Base-by-base conservation (phyloP, 768 basidiomycete species). In the Leccinum ochraceum region DNA sequence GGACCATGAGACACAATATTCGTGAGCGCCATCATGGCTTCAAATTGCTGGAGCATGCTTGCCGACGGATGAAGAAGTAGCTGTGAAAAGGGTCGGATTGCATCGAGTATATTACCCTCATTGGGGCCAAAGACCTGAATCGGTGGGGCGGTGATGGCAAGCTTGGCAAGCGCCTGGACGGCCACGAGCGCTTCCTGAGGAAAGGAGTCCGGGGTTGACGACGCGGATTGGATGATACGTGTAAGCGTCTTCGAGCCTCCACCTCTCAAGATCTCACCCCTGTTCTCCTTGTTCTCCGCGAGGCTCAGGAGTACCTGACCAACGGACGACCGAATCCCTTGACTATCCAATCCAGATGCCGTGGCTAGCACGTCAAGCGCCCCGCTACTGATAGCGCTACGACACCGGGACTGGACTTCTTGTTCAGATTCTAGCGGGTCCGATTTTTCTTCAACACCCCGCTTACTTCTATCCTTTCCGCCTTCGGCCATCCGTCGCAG, bases 11-110 rank as follows among this genome's bases (percentile, higher is more conserved):
- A 95, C 0, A 96, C 88, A 48, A 98, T 77, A 71, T 99, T 99
- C 8, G 97, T 99, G 56, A 99, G 80, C 1, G 94, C 95, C 96
- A 98, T 98, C 66, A 95, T 79, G 4, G 87, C 86, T 74, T 99
- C 97, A 68, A 99, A 99, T 44, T 83, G 83, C 69, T 97, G 94
- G 6, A 98, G 78, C 36, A 90, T 82, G 51, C 76, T 87, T 9
- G 92, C 83, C 0, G 84, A 81, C 1, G 85, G 75, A 68, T 90
- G 86, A 44, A 85, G 82, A 37, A 98, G 79, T 58, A 97, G 77
- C 30, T 86, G 70, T 9, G 89, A 83, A 54, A 98, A 79, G 0
- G 95, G 95, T 2, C 88, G 83, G 58, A 97, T 86, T n/a, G 86
- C 86, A 70, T 98, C 93, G 68, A 88, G 85, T 34, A 90, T 80